Conservation (phyloP, 192 early-diverging fungal genomes). For the Entomortierella parvispora region DNA sequence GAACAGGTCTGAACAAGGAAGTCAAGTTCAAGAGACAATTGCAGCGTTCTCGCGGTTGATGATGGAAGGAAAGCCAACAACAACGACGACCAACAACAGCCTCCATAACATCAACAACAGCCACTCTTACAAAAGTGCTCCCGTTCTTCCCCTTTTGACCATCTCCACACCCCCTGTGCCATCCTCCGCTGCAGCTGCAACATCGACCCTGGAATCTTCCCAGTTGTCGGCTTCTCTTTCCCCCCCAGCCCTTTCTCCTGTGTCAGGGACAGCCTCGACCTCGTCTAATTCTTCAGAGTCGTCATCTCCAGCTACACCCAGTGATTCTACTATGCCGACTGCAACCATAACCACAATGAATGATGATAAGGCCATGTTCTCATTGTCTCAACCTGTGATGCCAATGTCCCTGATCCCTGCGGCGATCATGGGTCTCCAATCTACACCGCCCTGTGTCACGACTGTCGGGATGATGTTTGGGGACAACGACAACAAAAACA, state of each 20-base stretch:
- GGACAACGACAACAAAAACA: neutral
- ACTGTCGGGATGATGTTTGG: neutral
- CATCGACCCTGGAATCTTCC: neutral
- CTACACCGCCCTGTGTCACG: conserved; percentile 10
- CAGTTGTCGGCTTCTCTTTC: neutral
- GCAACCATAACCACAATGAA: conserved; percentile 2
- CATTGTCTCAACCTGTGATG: conserved; percentile 14
- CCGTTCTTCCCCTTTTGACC: conserved; percentile 21
- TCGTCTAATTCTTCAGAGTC: conserved; percentile 9
- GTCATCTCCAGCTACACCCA: conserved; percentile 13
- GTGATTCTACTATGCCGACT: neutral
- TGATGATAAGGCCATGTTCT: neutral
- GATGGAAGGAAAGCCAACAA: conserved; percentile 18
- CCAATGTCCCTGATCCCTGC: conserved; percentile 33
- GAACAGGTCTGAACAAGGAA: conserved; percentile 13
- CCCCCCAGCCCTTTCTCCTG: conserved; percentile 3
- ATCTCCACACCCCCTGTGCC: conserved; percentile 10
- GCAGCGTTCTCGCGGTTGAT: conserved; percentile 28
- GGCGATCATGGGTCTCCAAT: conserved; percentile 27
- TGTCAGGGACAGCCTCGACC: neutral
- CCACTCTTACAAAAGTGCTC: neutral
- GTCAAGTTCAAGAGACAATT: conserved; percentile 30
- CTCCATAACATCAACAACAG: conserved; percentile 10
- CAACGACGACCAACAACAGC: neutral
- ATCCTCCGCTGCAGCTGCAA: neutral